Percentiles rank a stretch among this genome's conserved stretches.
These are phyloP conservation scores for Cyclocybe cylindracea DNA, from an alignment of 768 basidiomycete genomes.

Conservation along the genomic window DNA sequence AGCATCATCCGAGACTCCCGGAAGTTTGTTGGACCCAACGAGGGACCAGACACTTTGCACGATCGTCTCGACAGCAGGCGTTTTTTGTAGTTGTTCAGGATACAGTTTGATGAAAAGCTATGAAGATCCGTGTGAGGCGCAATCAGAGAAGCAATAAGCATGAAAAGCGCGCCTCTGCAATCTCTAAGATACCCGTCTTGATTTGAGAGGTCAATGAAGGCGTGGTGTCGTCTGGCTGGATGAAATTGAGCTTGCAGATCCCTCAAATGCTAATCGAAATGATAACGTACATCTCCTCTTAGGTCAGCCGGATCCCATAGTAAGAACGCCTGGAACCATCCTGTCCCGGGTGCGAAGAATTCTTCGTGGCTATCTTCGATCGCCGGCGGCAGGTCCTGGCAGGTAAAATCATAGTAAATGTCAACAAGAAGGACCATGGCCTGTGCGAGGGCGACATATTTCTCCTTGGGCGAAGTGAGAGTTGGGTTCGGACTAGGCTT, in stretches of 20 bases:
- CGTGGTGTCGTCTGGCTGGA: slow-evolving; percentile 74
- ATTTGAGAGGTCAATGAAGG: slow-evolving; percentile 89
- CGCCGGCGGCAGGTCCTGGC: slow-evolving; percentile 92
- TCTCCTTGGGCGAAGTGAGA: slow-evolving; percentile 34
- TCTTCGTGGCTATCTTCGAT: slow-evolving; percentile 86
- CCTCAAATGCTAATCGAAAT: slow-evolving; percentile 1
- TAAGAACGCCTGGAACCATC: slow-evolving; percentile 81
- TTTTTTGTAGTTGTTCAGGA: slow-evolving; percentile 71
- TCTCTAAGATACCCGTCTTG: slow-evolving; percentile 88
- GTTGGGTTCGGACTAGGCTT: slow-evolving; percentile 35
- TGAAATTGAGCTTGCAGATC: slow-evolving; percentile 9
- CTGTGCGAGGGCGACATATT: slow-evolving; percentile 61
- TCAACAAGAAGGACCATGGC: slow-evolving; percentile 79
- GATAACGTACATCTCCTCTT: slow-evolving; percentile 61
- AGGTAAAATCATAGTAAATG: slow-evolving; percentile 91
- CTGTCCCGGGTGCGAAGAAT: slow-evolving; percentile 73
- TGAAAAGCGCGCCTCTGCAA: slow-evolving; percentile 67
- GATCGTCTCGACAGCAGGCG: slow-evolving; percentile 66
- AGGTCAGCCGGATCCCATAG: slow-evolving; percentile 75
- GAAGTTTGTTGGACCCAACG: slow-evolving; percentile 69
- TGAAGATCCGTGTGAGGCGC: slow-evolving; percentile 1
- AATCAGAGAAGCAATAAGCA: neutral
- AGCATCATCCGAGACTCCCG: slow-evolving; percentile 72
- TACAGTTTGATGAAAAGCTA: slow-evolving; percentile 84
- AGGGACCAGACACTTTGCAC: slow-evolving; percentile 92